Evolutionary conservation across 371 early-diverging fungal genomes (phyloP), one percentile per base, ranked within the genome.

Genomic region (Syncephalastrum monosporum): DNA sequence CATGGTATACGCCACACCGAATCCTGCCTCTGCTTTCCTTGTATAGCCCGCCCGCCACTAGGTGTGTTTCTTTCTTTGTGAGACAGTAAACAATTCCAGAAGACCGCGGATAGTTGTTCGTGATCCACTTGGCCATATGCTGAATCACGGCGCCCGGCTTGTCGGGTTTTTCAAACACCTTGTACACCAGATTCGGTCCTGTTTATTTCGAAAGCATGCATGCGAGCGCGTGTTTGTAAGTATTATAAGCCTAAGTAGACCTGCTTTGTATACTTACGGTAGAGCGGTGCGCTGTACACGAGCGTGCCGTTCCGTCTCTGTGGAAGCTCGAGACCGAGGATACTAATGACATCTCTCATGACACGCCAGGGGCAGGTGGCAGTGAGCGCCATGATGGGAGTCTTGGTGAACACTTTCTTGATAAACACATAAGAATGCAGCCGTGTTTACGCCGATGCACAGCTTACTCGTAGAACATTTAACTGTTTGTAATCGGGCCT

Each of bases 31-130:
- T 61, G 15, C 83, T 84, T 24, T 75, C 81, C 19, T 62, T 69
- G 23, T 63, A 57, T 10, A 95, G 78, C 5, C 67, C 82, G 2
- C 72, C 74, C 0, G 87, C 82, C 17, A 93, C 77, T 29, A 72
- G 75, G 57, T 91, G 89, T 0, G 93, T 87, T 44, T 91, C 93
- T 52, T 86, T 88, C 56, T 87, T 91, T 2, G 87, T 81, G 4
- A 88, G 77, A 57, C 93, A 92, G 61, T 95, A 96, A 14, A 96
- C 81, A 42, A 96, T 95, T 8, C 96, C 96, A 25, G 86, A 82
- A 15, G 78, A 57, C 24, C 65, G 56, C 10, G 83, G 65, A 55
- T 89, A 85, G 45, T 82, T 65, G n/a, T 64, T 57, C 27, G 70
- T 61, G 19, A 96, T 87, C 74, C 88, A 88, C 3, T 83, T 61